These are phyloP conservation scores for Exutisphaerella laricina DNA, from an alignment of 2,329 filamentous ascomycete species.

Conservation along the genomic window DNA sequence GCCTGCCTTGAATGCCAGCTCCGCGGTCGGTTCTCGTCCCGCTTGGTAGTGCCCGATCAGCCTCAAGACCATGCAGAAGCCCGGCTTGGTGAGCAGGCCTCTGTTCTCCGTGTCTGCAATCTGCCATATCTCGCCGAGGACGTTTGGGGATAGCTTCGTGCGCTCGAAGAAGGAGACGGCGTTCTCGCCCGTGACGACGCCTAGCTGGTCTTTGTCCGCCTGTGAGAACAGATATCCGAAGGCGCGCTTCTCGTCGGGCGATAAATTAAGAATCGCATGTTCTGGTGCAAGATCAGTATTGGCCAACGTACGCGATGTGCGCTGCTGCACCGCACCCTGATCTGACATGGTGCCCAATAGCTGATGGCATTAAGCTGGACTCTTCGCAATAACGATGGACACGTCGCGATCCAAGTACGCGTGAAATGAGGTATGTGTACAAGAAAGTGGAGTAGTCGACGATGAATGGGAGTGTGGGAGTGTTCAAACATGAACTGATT, in stretches of 20 bases:
- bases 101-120: constrained; percentile 96
- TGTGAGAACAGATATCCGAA: constrained; percentile 91
- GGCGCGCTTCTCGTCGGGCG: constrained; percentile 83
- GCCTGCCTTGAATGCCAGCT: constrained; percentile 76
- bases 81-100: constrained; percentile 83
- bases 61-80: constrained; percentile 87
- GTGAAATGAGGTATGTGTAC: neutral
- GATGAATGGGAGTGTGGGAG: neutral
- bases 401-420: neutral
- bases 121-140: constrained; percentile 98
- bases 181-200: constrained; percentile 91
- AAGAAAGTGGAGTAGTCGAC: neutral
- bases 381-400: too few relatives aligned
- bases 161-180: constrained; percentile 98
- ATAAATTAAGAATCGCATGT: constrained; percentile 57
- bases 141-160: constrained; percentile 77
- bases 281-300: constrained; percentile 23
- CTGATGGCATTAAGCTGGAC: constrained; percentile 12
- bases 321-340: constrained; percentile 14
- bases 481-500: too few relatives aligned
- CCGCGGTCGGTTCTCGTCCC: constrained; percentile 70
- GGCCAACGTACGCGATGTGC: neutral
- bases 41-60: constrained; percentile 95
- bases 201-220: constrained; percentile 84
- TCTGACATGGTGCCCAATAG: constrained; percentile 21